phyloP scores from a whole-genome alignment of 2,329 filamentous ascomycete species.

The Cadophora gregata region DNA sequence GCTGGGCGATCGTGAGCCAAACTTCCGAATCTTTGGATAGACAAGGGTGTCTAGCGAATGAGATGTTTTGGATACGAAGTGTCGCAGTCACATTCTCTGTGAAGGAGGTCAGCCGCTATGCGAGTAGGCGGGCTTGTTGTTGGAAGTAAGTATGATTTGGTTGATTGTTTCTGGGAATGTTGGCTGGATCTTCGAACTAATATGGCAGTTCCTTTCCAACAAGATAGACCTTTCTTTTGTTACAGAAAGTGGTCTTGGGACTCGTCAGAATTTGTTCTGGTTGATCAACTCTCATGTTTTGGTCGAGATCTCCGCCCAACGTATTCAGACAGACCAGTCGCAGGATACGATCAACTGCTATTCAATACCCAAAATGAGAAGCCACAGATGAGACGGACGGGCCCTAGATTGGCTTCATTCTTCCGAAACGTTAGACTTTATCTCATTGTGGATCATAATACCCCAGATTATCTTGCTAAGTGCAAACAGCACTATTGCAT shows the following conservation, averaged over 20 bases:
- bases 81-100: constrained; percentile 1
- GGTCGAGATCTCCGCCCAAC: background rate
- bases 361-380: background rate
- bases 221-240: background rate
- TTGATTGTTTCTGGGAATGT: background rate
- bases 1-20: background rate
- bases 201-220: background rate
- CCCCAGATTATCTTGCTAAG: constrained; percentile 12
- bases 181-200: background rate
- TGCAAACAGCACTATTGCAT: constrained; percentile 4
- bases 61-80: constrained; percentile 7
- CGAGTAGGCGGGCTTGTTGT: background rate
- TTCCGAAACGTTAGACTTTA: background rate
- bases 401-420: background rate
- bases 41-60: background rate
- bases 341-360: background rate
- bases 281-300: background rate
- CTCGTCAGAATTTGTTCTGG: background rate
- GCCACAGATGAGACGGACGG: background rate
- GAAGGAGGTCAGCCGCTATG: background rate
- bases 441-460: constrained; percentile 7
- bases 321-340: background rate
- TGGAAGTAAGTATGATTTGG: background rate
- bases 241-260: background rate
- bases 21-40: constrained; percentile 1